phyloP scores from a whole-genome alignment of 2,329 filamentous ascomycete species.

The Xylaria sp. region DNA sequence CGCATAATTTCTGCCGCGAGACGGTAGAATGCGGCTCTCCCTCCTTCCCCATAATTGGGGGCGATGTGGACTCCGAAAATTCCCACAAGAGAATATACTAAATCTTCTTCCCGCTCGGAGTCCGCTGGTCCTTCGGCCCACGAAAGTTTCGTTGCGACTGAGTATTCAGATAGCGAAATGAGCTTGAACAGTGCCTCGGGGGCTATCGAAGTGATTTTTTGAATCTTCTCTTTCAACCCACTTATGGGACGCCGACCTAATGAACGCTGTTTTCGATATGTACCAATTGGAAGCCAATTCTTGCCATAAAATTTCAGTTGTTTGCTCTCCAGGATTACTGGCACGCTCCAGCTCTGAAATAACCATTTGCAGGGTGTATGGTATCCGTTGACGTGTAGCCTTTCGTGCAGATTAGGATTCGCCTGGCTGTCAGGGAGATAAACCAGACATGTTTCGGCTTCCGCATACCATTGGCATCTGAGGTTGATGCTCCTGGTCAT shows the following conservation, averaged over 20 bases:
- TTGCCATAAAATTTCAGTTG: neutral
- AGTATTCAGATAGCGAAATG: neutral
- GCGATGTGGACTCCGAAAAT: conserved; percentile 9
- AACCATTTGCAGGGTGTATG: neutral
- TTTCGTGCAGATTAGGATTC: neutral
- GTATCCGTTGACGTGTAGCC: neutral
- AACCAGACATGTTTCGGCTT: conserved; percentile 11
- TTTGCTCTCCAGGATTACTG: neutral
- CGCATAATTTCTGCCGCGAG: neutral
- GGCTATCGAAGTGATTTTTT: neutral
- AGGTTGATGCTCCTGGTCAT: neutral
- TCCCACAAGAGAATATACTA: conserved; percentile 16
- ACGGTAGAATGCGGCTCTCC: neutral
- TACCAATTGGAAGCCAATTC: neutral
- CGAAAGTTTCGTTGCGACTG: neutral
- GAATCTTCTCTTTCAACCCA: neutral
- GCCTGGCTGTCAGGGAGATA: neutral
- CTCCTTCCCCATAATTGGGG: conserved; percentile 14
- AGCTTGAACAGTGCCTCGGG: neutral
- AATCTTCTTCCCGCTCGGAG: neutral
- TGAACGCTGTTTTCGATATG: neutral
- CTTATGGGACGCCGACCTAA: neutral
- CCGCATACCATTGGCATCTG: conserved; percentile 15
- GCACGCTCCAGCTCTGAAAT: conserved; percentile 3
- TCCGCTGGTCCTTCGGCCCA: neutral